Percentiles rank a stretch among this genome's conserved stretches.
phyloP scores from a whole-genome alignment of 176 grass and related monocot genomes.

The Ampelocalamus luodianensis region DNA sequence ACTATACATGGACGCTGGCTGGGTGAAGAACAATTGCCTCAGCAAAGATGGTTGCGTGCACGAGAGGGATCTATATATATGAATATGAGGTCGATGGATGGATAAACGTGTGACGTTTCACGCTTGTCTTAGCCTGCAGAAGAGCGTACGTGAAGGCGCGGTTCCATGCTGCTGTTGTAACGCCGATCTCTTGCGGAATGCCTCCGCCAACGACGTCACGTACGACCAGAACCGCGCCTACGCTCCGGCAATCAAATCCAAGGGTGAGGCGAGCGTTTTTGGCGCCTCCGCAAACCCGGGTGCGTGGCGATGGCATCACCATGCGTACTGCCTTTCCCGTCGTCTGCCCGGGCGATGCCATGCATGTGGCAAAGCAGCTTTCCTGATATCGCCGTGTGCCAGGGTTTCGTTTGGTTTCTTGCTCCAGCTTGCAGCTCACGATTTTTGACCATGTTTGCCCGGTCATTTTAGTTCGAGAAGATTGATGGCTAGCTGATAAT shows the following conservation, averaged over 20 bases:
- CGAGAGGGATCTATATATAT: neutral
- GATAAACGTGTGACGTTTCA: neutral
- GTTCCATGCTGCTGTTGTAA: slow-evolving; percentile 18
- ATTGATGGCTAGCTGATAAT: neutral
- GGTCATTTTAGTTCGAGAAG: neutral
- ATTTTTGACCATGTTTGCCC: neutral
- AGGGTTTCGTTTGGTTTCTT: neutral
- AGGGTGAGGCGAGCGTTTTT: slow-evolving; percentile 6
- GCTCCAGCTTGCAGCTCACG: neutral
- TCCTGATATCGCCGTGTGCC: neutral
- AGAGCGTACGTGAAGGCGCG: neutral
- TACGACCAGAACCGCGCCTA: neutral
- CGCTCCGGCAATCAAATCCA: neutral
- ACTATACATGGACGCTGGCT: too few species aligned
- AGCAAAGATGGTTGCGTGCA: neutral
- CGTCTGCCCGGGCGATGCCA: neutral
- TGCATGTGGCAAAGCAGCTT: neutral
- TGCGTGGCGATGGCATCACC: neutral
- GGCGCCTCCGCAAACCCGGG: neutral
- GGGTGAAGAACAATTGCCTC: neutral
- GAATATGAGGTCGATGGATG: neutral
- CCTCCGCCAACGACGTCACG: slow-evolving; percentile 37
- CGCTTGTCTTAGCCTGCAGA: neutral
- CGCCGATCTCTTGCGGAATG: slow-evolving; percentile 41
- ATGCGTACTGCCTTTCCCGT: neutral